These are phyloP conservation scores for Ceratobasidium sp. DNA, from an alignment of 1,284 basidiomycete species.

Conservation along the genomic window DNA sequence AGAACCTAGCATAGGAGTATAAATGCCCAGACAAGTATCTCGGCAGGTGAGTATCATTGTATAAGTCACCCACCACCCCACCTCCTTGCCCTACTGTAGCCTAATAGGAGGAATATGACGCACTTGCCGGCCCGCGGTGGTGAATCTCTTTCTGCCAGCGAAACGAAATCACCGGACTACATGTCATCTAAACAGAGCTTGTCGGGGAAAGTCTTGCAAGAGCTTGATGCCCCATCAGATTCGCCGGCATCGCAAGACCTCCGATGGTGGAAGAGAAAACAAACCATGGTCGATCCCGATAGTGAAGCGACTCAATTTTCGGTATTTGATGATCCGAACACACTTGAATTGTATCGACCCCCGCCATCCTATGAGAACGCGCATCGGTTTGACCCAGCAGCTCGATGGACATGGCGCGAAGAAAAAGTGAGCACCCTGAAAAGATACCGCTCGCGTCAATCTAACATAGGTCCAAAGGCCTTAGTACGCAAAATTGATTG, in stretches of 20 bases:
- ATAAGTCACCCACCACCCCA: too few species aligned
- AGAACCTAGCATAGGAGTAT: not conserved
- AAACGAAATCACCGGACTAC: not conserved
- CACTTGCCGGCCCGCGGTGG: not conserved
- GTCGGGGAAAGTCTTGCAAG: not conserved
- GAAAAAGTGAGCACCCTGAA: conserved; percentile 59
- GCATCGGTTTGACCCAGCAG: conserved; percentile 71
- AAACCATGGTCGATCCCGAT: conserved; percentile 52
- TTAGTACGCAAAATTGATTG: conserved; percentile 70
- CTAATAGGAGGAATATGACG: not conserved
- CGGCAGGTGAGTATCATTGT: too few species aligned
- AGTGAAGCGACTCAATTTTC: conserved; percentile 64
- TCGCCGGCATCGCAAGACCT: not conserved
- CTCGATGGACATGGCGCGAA: conserved; percentile 75
- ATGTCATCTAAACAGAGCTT: conserved; percentile 14
- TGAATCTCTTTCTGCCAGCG: not conserved
- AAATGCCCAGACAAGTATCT: not conserved
- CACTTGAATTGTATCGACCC: conserved; percentile 64
- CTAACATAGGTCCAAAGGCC: conserved; percentile 52
- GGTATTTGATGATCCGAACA: conserved; percentile 66
- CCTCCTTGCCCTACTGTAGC: too few species aligned
- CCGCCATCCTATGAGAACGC: conserved; percentile 68
- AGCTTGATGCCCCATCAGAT: conserved; percentile 5
- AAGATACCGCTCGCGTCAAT: not conserved
- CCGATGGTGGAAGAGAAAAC: conserved; percentile 37